Evolutionary conservation across 352 stramenopile genomes (phyloP), one percentile per base, ranked within the genome.

Genomic region (Salisapilia sapeloensis): DNA sequence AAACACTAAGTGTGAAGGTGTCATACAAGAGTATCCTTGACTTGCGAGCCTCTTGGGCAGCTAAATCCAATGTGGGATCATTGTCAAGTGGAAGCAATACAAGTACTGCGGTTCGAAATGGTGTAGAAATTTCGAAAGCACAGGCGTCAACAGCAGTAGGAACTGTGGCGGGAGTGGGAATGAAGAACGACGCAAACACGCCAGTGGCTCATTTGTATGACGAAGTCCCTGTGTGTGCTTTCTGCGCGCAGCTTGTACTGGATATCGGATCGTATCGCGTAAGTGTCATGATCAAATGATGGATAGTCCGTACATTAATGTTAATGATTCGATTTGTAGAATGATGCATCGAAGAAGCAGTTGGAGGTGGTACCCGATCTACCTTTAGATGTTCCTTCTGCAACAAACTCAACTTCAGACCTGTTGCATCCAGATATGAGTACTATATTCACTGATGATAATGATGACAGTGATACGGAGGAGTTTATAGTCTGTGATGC

Each of bases 11-110:
- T 3, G 72, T 62, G 18, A 56, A 57, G 33, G 63, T 79, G n/a
- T 66, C 56, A 0, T 70, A 60, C 44, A 79, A 79, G 29, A 69
- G 59, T 33, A 72, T 79, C n/a, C 46, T 49, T 17, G 60, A 79
- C 35, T 33, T 79, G 16, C 50, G 57, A 2, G 45, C 48, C 4
- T 67, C 46, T 2, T 79, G 63, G 63, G 32, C 26, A 4, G 21
- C 16, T 0, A 20, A 30, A 13, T n/a, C n/a, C n/a, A n/a, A n/a
- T n/a, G n/a, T n/a, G n/a, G n/a, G n/a, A n/a, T n/a, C n/a, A n/a
- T n/a, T n/a, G n/a, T n/a, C n/a, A 35, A n/a, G 11, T 36, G 35
- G 15, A 35, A 37, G 11, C 11, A 41, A 24, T 22, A 19, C 22
- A 14, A 14, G 2, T 22, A 20, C 16, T 2, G 12, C 2, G 1